Evolutionary conservation across 129 eudicot genomes (phyloP), one percentile per base, ranked within the genome.

Genomic region (Logfia minima): DNA sequence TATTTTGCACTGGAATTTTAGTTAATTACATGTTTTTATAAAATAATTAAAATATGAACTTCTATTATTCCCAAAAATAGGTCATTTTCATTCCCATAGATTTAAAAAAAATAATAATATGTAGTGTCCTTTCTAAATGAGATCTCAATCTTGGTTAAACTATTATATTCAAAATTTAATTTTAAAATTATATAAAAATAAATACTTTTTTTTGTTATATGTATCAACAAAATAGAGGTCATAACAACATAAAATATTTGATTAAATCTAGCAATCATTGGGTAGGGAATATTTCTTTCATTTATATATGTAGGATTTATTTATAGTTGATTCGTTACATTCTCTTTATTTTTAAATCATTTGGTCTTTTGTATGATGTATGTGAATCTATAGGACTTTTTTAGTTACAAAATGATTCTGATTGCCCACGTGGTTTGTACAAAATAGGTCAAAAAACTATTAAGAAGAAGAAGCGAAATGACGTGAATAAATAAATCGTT

Each of bases 301-400:
- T 70, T 68, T 22, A 53, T 53, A 11, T 55, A 73, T 14, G 51
- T n/a, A n/a, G n/a, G n/a, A n/a, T n/a, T n/a, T n/a, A 56, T 73
- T 31, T 73, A 58, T 73, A 24, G 77, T 72, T 72, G 77, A 34
- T 56, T 31, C 53, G 22, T 56, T 72, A 72, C 48, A n/a, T 59
- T 4, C n/a, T 7, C 59, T 74, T 59, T 4, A 4, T 74, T 32
- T 18, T 66, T 13, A 4, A 59, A 60, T 22, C 16, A 26, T 60
- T 74, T 59, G 58, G 78, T 59, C 18, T 59, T 74, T 72, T 72
- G 45, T 56, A 58, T 55, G 58, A 74, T 60, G 59, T 63, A 61
- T 74, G 78, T 61, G 69, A 74, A 74, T 39, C 70, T 39, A 60
- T 39, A 8, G n/a, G 59, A 39, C 59, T 39, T 37, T 43, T 14